These are phyloP conservation scores for Lentinula guzmanii DNA, from an alignment of 768 basidiomycete genomes.

Conservation along the genomic window DNA sequence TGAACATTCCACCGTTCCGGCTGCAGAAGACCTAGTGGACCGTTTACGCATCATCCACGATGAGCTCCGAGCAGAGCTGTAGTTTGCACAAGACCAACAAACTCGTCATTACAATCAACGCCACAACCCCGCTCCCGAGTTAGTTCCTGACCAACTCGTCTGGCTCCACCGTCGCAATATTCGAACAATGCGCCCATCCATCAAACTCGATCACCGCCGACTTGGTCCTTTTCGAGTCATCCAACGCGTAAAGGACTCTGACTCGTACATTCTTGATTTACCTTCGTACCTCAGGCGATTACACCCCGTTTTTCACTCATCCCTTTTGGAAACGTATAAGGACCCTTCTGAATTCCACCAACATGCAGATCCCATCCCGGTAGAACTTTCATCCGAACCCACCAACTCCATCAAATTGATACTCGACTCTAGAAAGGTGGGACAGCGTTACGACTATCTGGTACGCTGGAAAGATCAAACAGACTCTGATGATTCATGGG, in stretches of 20 bases:
- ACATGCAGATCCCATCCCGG: too few relatives aligned
- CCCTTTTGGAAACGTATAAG: background rate
- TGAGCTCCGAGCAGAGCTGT: conserved; percentile 10
- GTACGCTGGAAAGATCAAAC: too few relatives aligned
- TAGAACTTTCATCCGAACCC: too few relatives aligned
- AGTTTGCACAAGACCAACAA: conserved; percentile 8
- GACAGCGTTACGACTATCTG: too few relatives aligned
- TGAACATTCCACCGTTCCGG: background rate
- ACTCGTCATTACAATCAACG: conserved; percentile 3
- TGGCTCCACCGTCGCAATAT: conserved; percentile 15
- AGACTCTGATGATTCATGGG: too few relatives aligned
- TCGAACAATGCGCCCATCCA: conserved; percentile 17
- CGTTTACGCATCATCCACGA: conserved; percentile 9
- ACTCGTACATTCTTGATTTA: conserved; percentile 10
- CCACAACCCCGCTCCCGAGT: conserved; percentile 4
- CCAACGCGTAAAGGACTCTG: background rate
- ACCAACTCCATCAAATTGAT: too few relatives aligned
- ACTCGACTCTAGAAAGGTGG: too few relatives aligned
- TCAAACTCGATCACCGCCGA: conserved; percentile 16
- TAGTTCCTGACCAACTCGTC: conserved; percentile 8
- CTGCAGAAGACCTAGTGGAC: conserved; percentile 6
- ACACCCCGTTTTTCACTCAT: conserved; percentile 22
- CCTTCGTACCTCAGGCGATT: conserved; percentile 13
- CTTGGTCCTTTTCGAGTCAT: conserved; percentile 14
- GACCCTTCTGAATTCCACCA: too few relatives aligned